Percentiles rank a stretch among this genome's conserved stretches.
Evolutionary conservation across 495 filamentous ascomycete genomes (phyloP).

Genomic region (Chaetomium cochliodes): DNA sequence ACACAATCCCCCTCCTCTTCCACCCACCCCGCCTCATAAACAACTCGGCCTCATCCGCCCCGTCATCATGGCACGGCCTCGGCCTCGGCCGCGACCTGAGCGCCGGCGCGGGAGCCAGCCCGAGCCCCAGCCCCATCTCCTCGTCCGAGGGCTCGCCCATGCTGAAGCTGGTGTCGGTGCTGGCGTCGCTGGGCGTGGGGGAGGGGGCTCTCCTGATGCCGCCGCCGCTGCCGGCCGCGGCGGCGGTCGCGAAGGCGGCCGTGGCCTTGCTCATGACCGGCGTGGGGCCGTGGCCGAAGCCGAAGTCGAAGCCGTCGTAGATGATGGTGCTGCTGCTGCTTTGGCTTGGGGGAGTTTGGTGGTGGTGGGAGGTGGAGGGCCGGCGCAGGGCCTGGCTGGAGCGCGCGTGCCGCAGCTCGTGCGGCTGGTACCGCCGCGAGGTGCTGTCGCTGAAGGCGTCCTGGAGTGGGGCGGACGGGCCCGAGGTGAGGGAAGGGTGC

Average conservation of each 20-base stretch:
- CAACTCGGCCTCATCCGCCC: conserved; percentile 34
- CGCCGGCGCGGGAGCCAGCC: conserved; percentile 13
- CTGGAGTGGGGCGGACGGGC: conserved; percentile 19
- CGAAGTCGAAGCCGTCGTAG: conserved; percentile 42
- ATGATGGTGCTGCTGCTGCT: conserved; percentile 34
- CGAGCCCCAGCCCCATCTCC: not conserved
- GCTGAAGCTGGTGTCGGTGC: conserved; percentile 20
- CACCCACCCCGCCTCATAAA: conserved; percentile 49
- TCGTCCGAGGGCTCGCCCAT: not conserved
- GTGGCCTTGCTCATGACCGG: not conserved
- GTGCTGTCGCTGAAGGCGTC: conserved; percentile 15
- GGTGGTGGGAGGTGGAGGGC: conserved; percentile 11
- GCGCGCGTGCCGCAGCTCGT: conserved; percentile 28
- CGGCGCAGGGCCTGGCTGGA: conserved; percentile 24
- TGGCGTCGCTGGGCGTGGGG: conserved; percentile 20
- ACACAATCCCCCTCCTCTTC: conserved; percentile 52
- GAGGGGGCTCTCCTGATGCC: conserved; percentile 12
- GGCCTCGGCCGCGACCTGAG: conserved; percentile 16
- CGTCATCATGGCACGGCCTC: conserved; percentile 14
- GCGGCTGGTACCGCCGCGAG: conserved; percentile 23
- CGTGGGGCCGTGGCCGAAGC: conserved; percentile 22
- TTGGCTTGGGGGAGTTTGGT: too few relatives aligned
- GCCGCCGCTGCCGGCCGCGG: not conserved
- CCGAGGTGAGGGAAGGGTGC: conserved; percentile 29
- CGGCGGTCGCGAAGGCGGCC: not conserved